Evolutionary conservation across 768 basidiomycete genomes (phyloP), one percentile per base, ranked within the genome.

Genomic region (Cytidiella melzeri): DNA sequence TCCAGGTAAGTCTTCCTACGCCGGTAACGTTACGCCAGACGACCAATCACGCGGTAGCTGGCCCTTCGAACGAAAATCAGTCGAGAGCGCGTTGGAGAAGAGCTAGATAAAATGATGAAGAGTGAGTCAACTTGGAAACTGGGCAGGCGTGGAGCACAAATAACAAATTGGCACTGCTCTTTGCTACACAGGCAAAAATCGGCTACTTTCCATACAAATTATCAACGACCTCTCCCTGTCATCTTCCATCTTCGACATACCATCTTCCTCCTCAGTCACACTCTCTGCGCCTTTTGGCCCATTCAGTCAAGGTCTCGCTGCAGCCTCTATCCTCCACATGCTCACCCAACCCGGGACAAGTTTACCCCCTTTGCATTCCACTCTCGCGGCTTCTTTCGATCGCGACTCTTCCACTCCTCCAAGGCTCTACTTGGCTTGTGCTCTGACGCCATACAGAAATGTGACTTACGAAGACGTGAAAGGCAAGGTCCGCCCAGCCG

Each of bases 61-160:
- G 87, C 83, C 0, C 67, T 96, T 13, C 69, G 79, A 9, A 73
- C 71, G 1, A 96, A 97, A 63, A 88, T 99, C 41, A 86, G 87
- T 27, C 79, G 91, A 45, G 96, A 98, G 68, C 79, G 96, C 15
- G 80, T 93, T 4, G 94, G 94, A 0, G 87, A 87, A 54, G 96
- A 99, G 65, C 60, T 98, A 12, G 79, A 87, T 54, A 99, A 98
- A 65, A 98, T 97, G 89, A 75, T 98, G 63, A 83, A 83, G 72
- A 85, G 95, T 85, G 21, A 28, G 53, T 51, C n/a, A 9, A 44
- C 9, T 48, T 15, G 11, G 39, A 25, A 20, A 19, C 44, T 24
- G 10, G n/a, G n/a, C n/a, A n/a, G n/a, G n/a, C n/a, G n/a, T n/a
- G n/a, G n/a, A n/a, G n/a, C n/a, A n/a, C n/a, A n/a, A n/a, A n/a